phyloP scores from a whole-genome alignment of 169 alveolate genomes.

The Eimeria mitis region DNA sequence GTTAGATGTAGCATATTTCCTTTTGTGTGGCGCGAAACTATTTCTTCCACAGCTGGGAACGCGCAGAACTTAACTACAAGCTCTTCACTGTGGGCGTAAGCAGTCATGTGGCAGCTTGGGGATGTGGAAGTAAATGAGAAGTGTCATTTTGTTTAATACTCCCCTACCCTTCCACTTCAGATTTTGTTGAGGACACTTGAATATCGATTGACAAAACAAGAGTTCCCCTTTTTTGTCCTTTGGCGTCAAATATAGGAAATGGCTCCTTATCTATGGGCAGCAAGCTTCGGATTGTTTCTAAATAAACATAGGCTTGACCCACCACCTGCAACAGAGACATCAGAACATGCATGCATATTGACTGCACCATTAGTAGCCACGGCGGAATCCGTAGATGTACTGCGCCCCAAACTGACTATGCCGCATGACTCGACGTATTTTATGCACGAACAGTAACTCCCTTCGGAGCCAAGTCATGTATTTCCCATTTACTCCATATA shows the following conservation, averaged over 20 bases:
- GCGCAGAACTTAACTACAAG: not conserved
- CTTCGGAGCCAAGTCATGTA: not conserved
- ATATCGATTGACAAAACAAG: slow-evolving; percentile 68
- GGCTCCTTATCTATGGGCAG: slow-evolving; percentile 75
- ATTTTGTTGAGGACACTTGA: slow-evolving; percentile 26
- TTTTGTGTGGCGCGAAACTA: not conserved
- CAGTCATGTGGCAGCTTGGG: not conserved
- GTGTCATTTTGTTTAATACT: not conserved
- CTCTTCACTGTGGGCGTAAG: not conserved
- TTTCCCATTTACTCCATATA: not conserved
- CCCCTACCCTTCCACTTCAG: slow-evolving; percentile 56
- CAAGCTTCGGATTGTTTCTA: slow-evolving; percentile 67
- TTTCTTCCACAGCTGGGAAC: not conserved
- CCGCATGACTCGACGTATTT: not conserved
- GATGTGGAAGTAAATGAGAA: not conserved
- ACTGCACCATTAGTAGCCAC: not conserved
- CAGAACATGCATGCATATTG: not conserved
- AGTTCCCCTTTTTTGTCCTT: slow-evolving; percentile 79
- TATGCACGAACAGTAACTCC: not conserved
- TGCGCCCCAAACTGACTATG: not conserved
- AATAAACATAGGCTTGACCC: slow-evolving; percentile 80
- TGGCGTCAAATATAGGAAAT: slow-evolving; percentile 76
- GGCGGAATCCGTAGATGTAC: not conserved
- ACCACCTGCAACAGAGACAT: slow-evolving; percentile 48
- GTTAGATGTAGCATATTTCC: not conserved